Evolutionary conservation across 345 rosid genomes (phyloP).

Genomic region (Eucalyptus melliodora): DNA sequence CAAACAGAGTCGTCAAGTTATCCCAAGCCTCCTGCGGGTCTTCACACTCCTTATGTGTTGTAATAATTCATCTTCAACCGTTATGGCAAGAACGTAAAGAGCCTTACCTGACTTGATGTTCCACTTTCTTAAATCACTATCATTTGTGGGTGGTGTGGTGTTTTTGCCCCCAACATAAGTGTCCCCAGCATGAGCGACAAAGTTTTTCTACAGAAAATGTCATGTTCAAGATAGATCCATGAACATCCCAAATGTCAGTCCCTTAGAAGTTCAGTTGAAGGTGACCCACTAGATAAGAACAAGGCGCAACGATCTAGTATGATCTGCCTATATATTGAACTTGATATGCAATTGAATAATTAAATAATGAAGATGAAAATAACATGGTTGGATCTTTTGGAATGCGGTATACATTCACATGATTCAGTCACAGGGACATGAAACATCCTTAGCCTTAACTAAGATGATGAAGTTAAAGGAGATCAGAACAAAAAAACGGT

Average conservation of each 20-base stretch:
- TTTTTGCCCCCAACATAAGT: neutral
- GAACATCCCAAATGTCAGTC: neutral
- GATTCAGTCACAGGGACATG: neutral
- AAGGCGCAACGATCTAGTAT: neutral
- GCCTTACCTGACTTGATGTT: too few species aligned
- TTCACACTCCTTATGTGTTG: too few species aligned
- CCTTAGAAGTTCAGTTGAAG: neutral
- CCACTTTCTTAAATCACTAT: too few species aligned
- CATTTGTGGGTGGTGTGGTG: too few species aligned
- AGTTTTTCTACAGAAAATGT: neutral
- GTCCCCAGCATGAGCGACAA: neutral
- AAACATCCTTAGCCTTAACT: neutral
- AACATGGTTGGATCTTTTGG: neutral
- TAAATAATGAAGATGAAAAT: neutral
- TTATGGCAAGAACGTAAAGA: too few species aligned
- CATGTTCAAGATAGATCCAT: neutral
- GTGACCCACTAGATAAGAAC: neutral
- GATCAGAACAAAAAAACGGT: neutral
- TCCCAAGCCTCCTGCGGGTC: too few species aligned
- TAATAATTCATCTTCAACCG: too few species aligned
- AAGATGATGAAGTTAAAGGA: neutral
- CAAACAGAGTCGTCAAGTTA: too few species aligned
- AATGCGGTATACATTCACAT: neutral
- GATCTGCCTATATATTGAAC: neutral
- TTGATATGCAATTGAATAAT: neutral